Conservation (phyloP, 192 early-diverging fungal species). For the Coemansia sp. region DNA sequence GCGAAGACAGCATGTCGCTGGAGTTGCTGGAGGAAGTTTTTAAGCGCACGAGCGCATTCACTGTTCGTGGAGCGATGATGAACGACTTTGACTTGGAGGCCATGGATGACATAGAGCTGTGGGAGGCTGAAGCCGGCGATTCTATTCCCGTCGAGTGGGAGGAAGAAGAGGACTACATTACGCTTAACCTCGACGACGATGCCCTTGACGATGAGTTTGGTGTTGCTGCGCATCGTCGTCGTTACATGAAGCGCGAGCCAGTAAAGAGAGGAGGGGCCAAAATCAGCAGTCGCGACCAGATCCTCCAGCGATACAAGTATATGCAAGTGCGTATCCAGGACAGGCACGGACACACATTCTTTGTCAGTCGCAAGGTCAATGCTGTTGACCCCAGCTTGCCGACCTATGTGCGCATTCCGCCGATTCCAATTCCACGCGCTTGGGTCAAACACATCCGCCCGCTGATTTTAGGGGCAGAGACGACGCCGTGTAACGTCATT, state of each 20-base stretch:
- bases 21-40: conserved; percentile 91
- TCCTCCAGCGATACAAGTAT: conserved; percentile 81
- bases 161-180: conserved; percentile 71
- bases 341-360: conserved; percentile 79
- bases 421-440: conserved; percentile 78
- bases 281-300: conserved; percentile 62
- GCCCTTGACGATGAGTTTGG: conserved; percentile 80
- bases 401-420: conserved; percentile 87
- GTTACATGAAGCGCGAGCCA: conserved; percentile 35
- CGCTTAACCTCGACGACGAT: conserved; percentile 70
- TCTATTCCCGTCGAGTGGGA: conserved; percentile 70
- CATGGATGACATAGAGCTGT: conserved; percentile 69
- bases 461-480: conserved; percentile 33
- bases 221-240: conserved; percentile 48
- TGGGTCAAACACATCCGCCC: conserved; percentile 82
- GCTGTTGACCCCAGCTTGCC: conserved; percentile 82
- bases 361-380: conserved; percentile 82
- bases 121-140: conserved; percentile 77
- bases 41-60: conserved; percentile 87
- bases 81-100: conserved; percentile 50
- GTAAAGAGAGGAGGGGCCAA: conserved; percentile 56
- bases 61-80: conserved; percentile 55
- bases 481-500: conserved; percentile 29
- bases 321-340: conserved; percentile 89
- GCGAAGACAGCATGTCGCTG: conserved; percentile 60